These are phyloP conservation scores for Termitomyces sp. DNA, from an alignment of 768 basidiomycete genomes.

Conservation along the genomic window DNA sequence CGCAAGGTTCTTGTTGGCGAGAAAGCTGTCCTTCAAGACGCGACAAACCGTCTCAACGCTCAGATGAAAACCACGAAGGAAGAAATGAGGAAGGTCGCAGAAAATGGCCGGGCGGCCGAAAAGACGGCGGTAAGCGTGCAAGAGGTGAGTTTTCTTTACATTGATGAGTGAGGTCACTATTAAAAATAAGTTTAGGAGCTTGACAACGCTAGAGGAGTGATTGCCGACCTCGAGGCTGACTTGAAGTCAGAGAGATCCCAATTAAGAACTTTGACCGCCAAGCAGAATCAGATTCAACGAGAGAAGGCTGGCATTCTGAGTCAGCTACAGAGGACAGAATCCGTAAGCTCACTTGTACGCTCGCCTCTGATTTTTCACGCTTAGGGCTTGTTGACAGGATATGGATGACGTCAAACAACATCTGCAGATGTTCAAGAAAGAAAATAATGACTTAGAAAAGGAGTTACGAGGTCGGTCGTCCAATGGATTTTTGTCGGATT, in stretches of 20 bases:
- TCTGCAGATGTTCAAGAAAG: slow-evolving; percentile 64
- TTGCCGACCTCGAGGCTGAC: slow-evolving; percentile 68
- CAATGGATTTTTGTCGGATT: not conserved
- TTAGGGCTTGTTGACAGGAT: slow-evolving; percentile 43
- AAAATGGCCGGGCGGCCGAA: slow-evolving; percentile 49
- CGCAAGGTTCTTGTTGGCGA: slow-evolving; percentile 61
- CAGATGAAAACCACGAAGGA: slow-evolving; percentile 59
- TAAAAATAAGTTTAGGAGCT: slow-evolving; percentile 56
- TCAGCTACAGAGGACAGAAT: slow-evolving; percentile 69
- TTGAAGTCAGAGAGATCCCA: slow-evolving; percentile 69
- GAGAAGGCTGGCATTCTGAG: slow-evolving; percentile 62
- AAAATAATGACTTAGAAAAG: slow-evolving; percentile 68
- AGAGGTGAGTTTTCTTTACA: slow-evolving; percentile 37
- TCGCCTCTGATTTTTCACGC: not conserved
- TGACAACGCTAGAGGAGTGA: slow-evolving; percentile 58
- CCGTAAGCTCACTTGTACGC: slow-evolving; percentile 37
- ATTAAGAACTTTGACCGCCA: slow-evolving; percentile 56
- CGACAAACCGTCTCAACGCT: slow-evolving; percentile 60
- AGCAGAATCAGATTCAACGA: slow-evolving; percentile 59
- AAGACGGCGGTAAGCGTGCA: slow-evolving; percentile 49
- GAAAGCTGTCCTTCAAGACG: slow-evolving; percentile 69
- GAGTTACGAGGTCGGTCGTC: slow-evolving; percentile 59
- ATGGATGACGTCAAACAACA: slow-evolving; percentile 76
- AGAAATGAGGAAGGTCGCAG: slow-evolving; percentile 49
- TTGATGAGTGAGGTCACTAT: not conserved